Conservation (phyloP, 352 stramenopile species). For the Globisporangium barbulae region DNA sequence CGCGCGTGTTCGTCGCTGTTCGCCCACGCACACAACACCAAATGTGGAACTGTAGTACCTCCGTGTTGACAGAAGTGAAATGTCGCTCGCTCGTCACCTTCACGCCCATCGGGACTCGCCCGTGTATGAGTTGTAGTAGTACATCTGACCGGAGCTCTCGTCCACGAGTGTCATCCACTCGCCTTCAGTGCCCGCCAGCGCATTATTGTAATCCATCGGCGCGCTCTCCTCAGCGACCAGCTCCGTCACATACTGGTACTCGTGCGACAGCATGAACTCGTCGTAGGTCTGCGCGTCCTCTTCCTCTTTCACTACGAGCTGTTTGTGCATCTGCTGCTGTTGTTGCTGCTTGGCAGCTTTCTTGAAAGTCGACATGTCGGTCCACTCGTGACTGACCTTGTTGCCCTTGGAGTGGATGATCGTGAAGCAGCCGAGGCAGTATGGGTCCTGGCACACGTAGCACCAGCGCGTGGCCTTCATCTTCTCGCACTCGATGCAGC, state of each 20-base stretch:
- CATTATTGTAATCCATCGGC: constrained; percentile 17
- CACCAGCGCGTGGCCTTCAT: constrained; percentile 82
- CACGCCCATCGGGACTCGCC: constrained; percentile 69
- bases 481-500: constrained; percentile 85
- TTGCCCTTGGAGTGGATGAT: constrained; percentile 85
- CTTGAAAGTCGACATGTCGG: constrained; percentile 60
- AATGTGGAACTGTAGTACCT: not conserved
- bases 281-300: constrained; percentile 72
- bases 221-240: constrained; percentile 22
- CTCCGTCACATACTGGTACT: constrained; percentile 79
- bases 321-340: constrained; percentile 27
- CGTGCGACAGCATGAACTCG: constrained; percentile 64
- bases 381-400: constrained; percentile 69
- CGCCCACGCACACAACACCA: not conserved
- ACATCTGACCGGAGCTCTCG: constrained; percentile 52
- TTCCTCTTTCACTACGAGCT: constrained; percentile 30
- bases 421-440: constrained; percentile 76
- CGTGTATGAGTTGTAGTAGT: constrained; percentile 76
- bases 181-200: constrained; percentile 14
- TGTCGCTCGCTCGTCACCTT: not conserved
- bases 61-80: not conserved
- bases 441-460: constrained; percentile 68
- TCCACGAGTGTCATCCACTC: constrained; percentile 64
- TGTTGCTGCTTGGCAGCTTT: constrained; percentile 38
- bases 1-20: not conserved